Base-by-base conservation (phyloP, 805 yeast genomes). In the Yarrowia yakushimensis region DNA sequence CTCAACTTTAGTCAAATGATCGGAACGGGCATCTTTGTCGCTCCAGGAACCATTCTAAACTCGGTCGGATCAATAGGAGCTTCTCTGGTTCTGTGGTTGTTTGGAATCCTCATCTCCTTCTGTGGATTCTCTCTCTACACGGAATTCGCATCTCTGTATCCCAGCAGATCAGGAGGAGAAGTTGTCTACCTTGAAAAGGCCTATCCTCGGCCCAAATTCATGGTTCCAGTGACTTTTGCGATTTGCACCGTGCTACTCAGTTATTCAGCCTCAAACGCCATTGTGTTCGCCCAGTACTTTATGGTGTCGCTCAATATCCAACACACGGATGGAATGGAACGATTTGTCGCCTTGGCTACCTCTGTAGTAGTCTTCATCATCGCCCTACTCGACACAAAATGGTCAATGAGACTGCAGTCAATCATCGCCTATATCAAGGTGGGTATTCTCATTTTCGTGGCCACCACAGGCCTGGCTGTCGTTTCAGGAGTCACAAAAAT, bases 21-120 rank as follows among this genome's bases (percentile, higher is more conserved):
- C 28, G 34, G 34, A 13, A 31, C 34, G 4, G 34, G 34, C 34
- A 31, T 31, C 7, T 31, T 31, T 15, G 34, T 31, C 6, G 34
- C 34, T 13, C 34, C 34, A 13, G 34, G 34, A 31, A 31, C 55
- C 30, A 84, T 86, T 37, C 85, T 80, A 66, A 69, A 75, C 13
- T 73, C 81, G 43, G 73, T 84, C 4, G 88, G 89, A 4, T 81
- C 84, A 13, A 85, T 85, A 8, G 88, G 88, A 13, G 73, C 79
- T 50, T 71, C 84, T 2, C 71, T 85, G 63, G 67, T 82, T 34
- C 71, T 85, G 66, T 85, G 88, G 88, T 68, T 81, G 8, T 73
- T 82, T 22, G 90, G 90, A 7, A 48, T 48, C 1, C 30, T 48
- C 15, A 30, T 48, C 4, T 48, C 55, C 11, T 48, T 48, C 28